A percentile compares a stretch with the other conserved stretches of the same genome.
phyloP scores from a whole-genome alignment of 2,329 filamentous ascomycete species.

The Fusarium torulosum region DNA sequence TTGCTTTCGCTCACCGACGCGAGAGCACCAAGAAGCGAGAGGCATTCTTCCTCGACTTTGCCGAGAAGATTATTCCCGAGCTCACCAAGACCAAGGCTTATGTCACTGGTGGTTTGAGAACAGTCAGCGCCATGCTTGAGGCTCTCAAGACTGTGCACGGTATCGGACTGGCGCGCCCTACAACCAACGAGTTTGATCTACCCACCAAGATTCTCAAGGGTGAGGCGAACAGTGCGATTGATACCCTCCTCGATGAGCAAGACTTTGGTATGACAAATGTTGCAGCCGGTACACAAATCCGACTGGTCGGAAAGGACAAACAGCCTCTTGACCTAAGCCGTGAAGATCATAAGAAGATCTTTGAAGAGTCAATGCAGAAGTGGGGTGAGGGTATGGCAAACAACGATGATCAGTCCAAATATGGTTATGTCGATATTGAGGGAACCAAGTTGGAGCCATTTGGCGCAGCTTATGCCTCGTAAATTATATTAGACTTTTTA shows the following conservation, averaged over 20 bases:
- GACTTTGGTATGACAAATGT: constrained; percentile 59
- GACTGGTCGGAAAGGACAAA: constrained; percentile 54
- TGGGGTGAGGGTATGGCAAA: constrained; percentile 51
- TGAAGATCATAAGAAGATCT: constrained; percentile 50
- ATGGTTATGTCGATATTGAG: constrained; percentile 50
- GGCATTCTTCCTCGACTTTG: constrained; percentile 72
- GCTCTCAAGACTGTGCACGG: constrained; percentile 70
- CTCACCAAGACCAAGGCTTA: constrained; percentile 67
- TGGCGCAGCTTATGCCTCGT: constrained; percentile 46
- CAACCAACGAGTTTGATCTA: constrained; percentile 44
- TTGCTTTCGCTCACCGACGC: constrained; percentile 64
- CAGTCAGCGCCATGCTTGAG: constrained; percentile 67
- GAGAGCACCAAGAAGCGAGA: constrained; percentile 68
- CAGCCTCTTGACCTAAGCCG: constrained; percentile 71
- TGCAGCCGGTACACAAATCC: constrained; percentile 52
- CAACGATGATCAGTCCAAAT: constrained; percentile 50
- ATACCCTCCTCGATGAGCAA: constrained; percentile 61
- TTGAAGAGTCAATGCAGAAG: constrained; percentile 48
- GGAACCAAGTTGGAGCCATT: constrained; percentile 51
- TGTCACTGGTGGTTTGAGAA: constrained; percentile 70
- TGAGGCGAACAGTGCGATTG: constrained; percentile 60
- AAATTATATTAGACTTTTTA: background rate
- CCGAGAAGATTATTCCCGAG: constrained; percentile 62
- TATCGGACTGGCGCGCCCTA: constrained; percentile 64
- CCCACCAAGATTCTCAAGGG: constrained; percentile 45